Evolutionary conservation across 257 asterid genomes (phyloP), one percentile per base, ranked within the genome.

Genomic region (Lavandula angustifolia): DNA sequence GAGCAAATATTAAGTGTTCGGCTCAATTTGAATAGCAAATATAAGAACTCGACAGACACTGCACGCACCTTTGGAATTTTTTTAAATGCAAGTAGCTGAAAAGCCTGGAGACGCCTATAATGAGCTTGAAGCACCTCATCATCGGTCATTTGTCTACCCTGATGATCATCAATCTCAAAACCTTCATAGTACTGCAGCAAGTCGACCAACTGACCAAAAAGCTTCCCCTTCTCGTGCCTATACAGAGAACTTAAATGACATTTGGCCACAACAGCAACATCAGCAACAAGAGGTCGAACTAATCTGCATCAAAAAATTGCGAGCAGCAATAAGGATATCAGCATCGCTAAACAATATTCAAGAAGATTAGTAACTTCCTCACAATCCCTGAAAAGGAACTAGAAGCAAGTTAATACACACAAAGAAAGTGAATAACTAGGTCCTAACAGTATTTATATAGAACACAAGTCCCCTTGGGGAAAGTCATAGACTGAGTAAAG

Each of bases 131-230:
- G 89, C 61, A 90, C 99, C 80, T 90, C 99, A 71, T 94, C 99
- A 73, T 90, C 99, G 73, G 95, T 82, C 97, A 87, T 90, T 81
- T 94, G 99, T 70, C 94, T 81, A 78, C 99, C 99, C 68, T 82
- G 75, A 75, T 84, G 91, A 69, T 94, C 96, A 83, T 94, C 95
- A 67, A 94, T 94, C 78, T 88, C 97, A 75, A 94, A 94, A 51
- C 87, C 83, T 81, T 87, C 99, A 72, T 94, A 94, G 75, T 85
- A 94, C 80, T 94, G 96, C 67, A 94, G 97, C 82, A 94, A 79
- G 80, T 94, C 99, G 61, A 90, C 97, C 73, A 94, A 75, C 82
- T 94, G 99, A 5, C 92, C 91, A 68, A 94, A 94, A 52, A 94
- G 96, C 68, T 87, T 90, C 74, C 99, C 97, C 66, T 79, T 90